Percentiles rank a stretch among this genome's conserved stretches.
These are phyloP conservation scores for Coemansia sp. DNA, from an alignment of 192 early-diverging fungal genomes.

Conservation along the genomic window DNA sequence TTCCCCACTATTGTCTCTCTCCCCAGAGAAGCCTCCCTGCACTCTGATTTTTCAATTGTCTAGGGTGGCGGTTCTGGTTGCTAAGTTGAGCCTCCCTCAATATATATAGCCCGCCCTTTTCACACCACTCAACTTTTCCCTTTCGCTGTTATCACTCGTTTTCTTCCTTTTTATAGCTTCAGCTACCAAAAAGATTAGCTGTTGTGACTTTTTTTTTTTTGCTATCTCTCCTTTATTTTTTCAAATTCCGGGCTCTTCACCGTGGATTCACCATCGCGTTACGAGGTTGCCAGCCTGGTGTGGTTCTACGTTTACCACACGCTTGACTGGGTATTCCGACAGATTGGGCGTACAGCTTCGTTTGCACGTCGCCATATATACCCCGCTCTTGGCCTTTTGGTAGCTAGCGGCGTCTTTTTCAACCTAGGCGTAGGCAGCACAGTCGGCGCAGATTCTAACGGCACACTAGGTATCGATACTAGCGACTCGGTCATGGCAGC, in stretches of 20 bases:
- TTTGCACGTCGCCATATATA: conserved; percentile 25
- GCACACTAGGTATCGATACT: conserved; percentile 7
- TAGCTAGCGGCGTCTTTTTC: conserved; percentile 6
- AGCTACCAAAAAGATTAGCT: no score
- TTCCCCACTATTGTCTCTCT: conserved; percentile 3
- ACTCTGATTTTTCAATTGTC: conserved; percentile 6
- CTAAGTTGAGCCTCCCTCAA: no score
- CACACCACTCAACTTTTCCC: neutral
- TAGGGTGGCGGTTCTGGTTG: no score
- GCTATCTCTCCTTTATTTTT: no score
- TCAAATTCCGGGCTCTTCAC: conserved; percentile 1
- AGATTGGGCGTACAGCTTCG: conserved; percentile 27
- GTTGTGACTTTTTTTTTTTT: neutral
- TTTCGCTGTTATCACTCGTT: neutral
- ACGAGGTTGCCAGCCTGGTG: conserved; percentile 45
- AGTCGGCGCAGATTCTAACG: neutral
- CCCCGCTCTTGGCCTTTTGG: conserved; percentile 24
- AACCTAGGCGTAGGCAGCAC: conserved; percentile 5
- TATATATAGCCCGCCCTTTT: no score
- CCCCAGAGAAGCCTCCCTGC: neutral
- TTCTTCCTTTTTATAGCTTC: conserved; percentile 7
- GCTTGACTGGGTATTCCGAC: conserved; percentile 44
- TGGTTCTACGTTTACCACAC: conserved; percentile 54
- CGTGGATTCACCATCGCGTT: conserved; percentile 41
- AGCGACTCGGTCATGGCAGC: neutral